Conservation (phyloP, 106 monocot species). For the Acorus calamus region DNA sequence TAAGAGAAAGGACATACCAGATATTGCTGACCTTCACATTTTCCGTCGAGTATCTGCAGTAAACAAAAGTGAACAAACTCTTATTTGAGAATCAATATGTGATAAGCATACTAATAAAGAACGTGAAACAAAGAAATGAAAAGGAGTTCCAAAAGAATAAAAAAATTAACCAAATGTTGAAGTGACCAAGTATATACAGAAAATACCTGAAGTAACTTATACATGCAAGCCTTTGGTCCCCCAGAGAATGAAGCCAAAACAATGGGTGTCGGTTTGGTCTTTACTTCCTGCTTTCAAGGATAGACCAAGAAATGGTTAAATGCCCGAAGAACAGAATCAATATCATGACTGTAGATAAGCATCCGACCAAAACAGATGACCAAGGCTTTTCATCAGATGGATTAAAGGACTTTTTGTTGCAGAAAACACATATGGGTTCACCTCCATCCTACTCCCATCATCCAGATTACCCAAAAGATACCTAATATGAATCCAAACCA, state of each 20-base stretch:
- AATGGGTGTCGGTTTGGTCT: constrained; percentile 44
- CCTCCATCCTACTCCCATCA: no score
- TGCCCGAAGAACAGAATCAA: no score
- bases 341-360: no score
- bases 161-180: not conserved
- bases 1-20: constrained; percentile 17
- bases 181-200: not conserved
- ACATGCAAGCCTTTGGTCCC: constrained; percentile 73
- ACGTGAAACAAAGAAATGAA: not conserved
- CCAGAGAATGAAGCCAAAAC: constrained; percentile 72
- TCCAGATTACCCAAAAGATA: no score
- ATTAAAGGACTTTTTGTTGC: no score
- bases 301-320: not conserved
- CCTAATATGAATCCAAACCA: no score
- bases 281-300: constrained; percentile 52
- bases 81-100: not conserved
- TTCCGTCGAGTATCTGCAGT: constrained; percentile 64
- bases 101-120: not conserved
- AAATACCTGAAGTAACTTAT: constrained; percentile 81
- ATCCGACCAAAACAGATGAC: no score
- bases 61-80: not conserved
- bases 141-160: no score
- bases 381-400: no score
- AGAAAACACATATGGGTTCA: no score
- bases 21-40: constrained; percentile 39